These are phyloP conservation scores for Nematocida sp. DNA, from an alignment of 371 early-diverging fungal species.

Conservation along the genomic window DNA sequence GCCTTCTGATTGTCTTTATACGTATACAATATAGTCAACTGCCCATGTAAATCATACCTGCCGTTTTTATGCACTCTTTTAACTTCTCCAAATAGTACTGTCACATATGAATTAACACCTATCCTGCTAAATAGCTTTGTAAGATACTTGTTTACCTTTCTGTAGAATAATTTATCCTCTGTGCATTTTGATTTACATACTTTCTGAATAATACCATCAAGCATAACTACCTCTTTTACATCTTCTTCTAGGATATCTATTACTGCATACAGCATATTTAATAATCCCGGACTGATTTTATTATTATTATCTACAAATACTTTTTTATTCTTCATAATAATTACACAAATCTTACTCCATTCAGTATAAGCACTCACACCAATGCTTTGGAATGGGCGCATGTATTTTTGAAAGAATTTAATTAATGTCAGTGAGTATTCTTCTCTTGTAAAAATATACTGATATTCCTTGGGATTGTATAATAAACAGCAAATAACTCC, in stretches of 20 bases:
- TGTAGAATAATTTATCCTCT: too few relatives aligned
- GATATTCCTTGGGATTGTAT: neutral
- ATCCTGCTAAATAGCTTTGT: too few relatives aligned
- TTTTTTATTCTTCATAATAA: neutral
- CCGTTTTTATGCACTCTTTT: too few relatives aligned
- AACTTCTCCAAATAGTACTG: too few relatives aligned
- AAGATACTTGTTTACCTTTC: too few relatives aligned
- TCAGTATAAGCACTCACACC: neutral
- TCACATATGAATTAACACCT: too few relatives aligned
- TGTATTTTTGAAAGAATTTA: neutral
- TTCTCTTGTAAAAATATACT: neutral
- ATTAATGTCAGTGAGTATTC: neutral
- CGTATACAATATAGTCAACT: neutral
- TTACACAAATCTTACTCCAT: neutral
- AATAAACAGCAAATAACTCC: neutral
- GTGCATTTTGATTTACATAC: too few relatives aligned
- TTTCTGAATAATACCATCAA: too few relatives aligned
- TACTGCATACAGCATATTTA: neutral
- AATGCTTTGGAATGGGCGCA: neutral
- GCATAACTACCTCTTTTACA: too few relatives aligned
- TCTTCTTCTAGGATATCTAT: neutral
- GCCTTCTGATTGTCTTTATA: neutral
- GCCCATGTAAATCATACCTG: neutral
- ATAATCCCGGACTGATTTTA: neutral
- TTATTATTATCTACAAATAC: neutral